Percentiles rank a stretch among this genome's conserved stretches.
Conservation (phyloP, 169 alveolate genomes). For the Plasmodium adleri region DNA sequence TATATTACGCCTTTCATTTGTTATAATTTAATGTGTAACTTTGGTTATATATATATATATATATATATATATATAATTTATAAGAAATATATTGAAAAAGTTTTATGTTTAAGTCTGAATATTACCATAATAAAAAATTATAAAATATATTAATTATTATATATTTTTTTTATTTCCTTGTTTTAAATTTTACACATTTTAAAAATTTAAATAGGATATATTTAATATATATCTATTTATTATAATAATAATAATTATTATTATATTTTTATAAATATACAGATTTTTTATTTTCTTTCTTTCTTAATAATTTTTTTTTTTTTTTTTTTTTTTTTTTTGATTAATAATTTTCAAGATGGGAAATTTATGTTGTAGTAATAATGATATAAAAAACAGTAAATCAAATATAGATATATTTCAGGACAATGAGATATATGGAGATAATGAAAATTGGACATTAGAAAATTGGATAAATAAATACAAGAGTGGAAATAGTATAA, state of each 20-base stretch:
- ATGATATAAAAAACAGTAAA: slow-evolving; percentile 50
- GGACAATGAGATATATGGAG: slow-evolving; percentile 54
- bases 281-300: not conserved
- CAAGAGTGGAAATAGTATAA: slow-evolving; percentile 53
- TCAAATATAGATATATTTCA: slow-evolving; percentile 48
- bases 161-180: too few species aligned
- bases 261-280: too few species aligned
- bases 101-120: too few species aligned
- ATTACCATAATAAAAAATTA: too few species aligned
- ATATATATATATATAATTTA: too few species aligned
- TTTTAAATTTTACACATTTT: too few species aligned
- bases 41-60: too few species aligned
- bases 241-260: too few species aligned
- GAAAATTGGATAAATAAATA: slow-evolving; percentile 71
- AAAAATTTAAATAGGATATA: too few species aligned
- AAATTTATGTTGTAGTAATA: slow-evolving; percentile 40
- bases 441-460: slow-evolving; percentile 51
- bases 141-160: too few species aligned
- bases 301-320: not conserved
- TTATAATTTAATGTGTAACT: not conserved
- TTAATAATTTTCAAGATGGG: slow-evolving; percentile 50
- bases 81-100: too few species aligned
- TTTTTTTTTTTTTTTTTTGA: not conserved
- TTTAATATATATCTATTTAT: too few species aligned
- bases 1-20: not conserved